These are phyloP conservation scores for Kwoniella shivajii DNA, from an alignment of 1,284 basidiomycete species.

Conservation along the genomic window DNA sequence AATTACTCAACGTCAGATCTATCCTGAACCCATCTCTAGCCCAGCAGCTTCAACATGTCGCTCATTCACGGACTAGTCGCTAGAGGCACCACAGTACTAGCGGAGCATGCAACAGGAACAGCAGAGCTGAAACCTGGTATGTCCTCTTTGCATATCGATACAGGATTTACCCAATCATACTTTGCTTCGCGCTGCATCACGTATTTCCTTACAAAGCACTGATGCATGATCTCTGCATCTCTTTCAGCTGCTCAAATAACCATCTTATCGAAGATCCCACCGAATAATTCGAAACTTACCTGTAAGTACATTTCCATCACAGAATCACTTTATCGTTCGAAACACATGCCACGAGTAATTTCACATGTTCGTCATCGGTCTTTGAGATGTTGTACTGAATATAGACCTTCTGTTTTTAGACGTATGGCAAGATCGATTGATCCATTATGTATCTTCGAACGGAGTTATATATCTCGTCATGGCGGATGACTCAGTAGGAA, in stretches of 20 bases:
- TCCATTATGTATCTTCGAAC: slow-evolving; percentile 90
- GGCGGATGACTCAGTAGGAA: slow-evolving; percentile 85
- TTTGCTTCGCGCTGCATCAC: background rate
- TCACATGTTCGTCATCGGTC: background rate
- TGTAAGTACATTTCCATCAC: slow-evolving; percentile 54
- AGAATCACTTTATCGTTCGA: background rate
- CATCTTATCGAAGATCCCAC: slow-evolving; percentile 91
- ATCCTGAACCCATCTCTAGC: background rate
- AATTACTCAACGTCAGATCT: background rate
- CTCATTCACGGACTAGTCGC: slow-evolving; percentile 82
- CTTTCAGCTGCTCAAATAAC: slow-evolving; percentile 74
- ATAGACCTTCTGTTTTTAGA: slow-evolving; percentile 50
- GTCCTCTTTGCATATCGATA: background rate
- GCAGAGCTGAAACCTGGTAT: slow-evolving; percentile 82
- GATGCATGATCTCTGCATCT: background rate
- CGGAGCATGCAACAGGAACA: slow-evolving; percentile 75
- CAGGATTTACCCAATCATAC: background rate
- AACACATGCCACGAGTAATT: background rate
- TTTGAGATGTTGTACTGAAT: background rate
- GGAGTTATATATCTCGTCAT: slow-evolving; percentile 89
- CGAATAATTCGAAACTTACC: slow-evolving; percentile 89
- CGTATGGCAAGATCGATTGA: slow-evolving; percentile 93
- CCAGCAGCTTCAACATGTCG: slow-evolving; percentile 50
- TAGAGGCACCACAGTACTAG: slow-evolving; percentile 74
- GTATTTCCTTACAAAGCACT: background rate